Evolutionary conservation across 2,329 filamentous ascomycete genomes (phyloP), one percentile per base, ranked within the genome.

Genomic region (Leptographium wingfieldii): DNA sequence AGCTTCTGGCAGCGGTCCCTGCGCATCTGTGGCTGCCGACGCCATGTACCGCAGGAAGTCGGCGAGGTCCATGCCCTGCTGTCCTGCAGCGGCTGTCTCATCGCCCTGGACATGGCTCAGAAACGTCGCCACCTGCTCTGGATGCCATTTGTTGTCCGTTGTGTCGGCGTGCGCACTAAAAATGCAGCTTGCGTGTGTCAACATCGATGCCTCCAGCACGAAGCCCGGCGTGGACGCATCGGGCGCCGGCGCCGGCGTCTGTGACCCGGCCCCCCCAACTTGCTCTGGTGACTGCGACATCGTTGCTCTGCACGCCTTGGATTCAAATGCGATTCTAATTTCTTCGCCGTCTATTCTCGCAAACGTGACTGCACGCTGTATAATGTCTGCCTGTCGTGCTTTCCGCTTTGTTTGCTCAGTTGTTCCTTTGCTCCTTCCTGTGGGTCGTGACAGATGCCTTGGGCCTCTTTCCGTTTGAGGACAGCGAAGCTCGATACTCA

Each of bases 1-100:
- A 5, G 19, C 33, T 2, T 72, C 63, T 29, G 68, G 66, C 25
- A 71, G 70, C 2, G 77, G 76, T 1, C 71, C 73, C 22, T 74
- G 72, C 43, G 73, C 71, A 51, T 76, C 73, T 59, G 75, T 72
- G 14, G 74, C 73, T 3, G 74, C 63, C 31, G 80, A 83, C 3
- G 75, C 76, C 77, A 84, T 83, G 71, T 82, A 83, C n/a, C 67
- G 66, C 33, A 83, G 66, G 65, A 84, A 84, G 59, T 68, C 73
- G 53, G 70, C 67, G 53, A 81, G 73, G 61, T 79, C 77, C 64
- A 82, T 69, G n/a, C 73, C 71, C 16, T 73, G 71, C 14, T 68
- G 63, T 31, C 65, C 57, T 25, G 65, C 60, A n/a, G 7, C 71
- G 66, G 38, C 53, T 62, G 3, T 43, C 63, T 67, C 38, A 51